phyloP scores from a whole-genome alignment of 345 rosid genomes.

The Barbarea vulgaris region DNA sequence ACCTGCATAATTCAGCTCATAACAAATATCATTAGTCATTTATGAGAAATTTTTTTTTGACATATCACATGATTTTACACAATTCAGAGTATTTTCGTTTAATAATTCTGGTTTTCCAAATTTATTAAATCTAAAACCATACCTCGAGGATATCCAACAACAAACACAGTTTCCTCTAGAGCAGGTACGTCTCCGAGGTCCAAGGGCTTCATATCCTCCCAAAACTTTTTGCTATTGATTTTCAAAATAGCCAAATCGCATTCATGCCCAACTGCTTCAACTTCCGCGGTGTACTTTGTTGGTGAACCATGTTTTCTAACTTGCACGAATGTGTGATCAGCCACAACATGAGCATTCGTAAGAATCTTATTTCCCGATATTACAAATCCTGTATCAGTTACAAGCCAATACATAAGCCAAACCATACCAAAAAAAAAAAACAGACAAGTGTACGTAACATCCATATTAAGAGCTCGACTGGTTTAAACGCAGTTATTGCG shows the following conservation, averaged over 20 bases:
- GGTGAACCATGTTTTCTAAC: conserved; percentile 82
- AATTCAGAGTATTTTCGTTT: too few relatives aligned
- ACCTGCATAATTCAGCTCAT: conserved; percentile 39
- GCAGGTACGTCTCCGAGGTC: conserved; percentile 71
- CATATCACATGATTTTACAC: too few relatives aligned
- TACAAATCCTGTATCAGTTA: conserved; percentile 25
- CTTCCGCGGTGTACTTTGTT: conserved; percentile 59
- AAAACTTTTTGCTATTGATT: conserved; percentile 44
- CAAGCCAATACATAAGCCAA: not conserved
- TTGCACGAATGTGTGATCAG: conserved; percentile 69
- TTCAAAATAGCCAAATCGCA: conserved; percentile 74
- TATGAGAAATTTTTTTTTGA: too few relatives aligned
- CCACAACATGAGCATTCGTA: conserved; percentile 85
- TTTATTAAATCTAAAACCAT: too few relatives aligned
- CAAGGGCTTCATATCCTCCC: conserved; percentile 50
- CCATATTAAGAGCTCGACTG: too few relatives aligned
- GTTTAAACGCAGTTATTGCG: too few relatives aligned
- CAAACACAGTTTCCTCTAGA: conserved; percentile 63
- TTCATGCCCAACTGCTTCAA: conserved; percentile 73
- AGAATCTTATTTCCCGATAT: conserved; percentile 60
- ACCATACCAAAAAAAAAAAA: not conserved
- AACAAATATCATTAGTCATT: too few relatives aligned
- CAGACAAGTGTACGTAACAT: too few relatives aligned
- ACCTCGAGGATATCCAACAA: conserved; percentile 82
- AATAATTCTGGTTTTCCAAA: too few relatives aligned